phyloP scores from a whole-genome alignment of 768 basidiomycete species.

The Phanerochaete carnosa region DNA sequence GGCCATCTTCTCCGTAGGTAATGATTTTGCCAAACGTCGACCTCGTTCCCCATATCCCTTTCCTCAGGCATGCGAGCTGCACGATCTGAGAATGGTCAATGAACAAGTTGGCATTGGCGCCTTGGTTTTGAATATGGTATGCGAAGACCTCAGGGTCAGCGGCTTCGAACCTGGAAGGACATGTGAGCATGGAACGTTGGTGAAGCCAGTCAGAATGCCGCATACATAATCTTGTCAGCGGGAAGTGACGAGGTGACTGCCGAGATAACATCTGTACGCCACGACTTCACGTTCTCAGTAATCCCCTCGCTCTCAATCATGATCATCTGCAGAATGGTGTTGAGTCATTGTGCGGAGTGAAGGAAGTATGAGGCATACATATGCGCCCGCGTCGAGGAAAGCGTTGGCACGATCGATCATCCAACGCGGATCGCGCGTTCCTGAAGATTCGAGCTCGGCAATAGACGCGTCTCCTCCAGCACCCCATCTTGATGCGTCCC shows the following conservation, averaged over 20 bases:
- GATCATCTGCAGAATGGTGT: slow-evolving; percentile 30
- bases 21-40: slow-evolving; percentile 41
- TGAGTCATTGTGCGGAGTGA: background rate
- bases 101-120: slow-evolving; percentile 39
- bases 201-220: background rate
- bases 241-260: slow-evolving; percentile 37
- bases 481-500: slow-evolving; percentile 28
- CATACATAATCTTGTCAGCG: slow-evolving; percentile 39
- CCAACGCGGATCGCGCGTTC: slow-evolving; percentile 38
- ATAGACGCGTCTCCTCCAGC: slow-evolving; percentile 40
- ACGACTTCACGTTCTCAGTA: slow-evolving; percentile 41
- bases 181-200: background rate
- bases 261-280: slow-evolving; percentile 42
- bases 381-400: slow-evolving; percentile 39
- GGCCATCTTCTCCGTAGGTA: slow-evolving; percentile 27
- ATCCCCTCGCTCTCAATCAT: slow-evolving; percentile 48
- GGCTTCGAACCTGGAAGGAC: slow-evolving; percentile 33
- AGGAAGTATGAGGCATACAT: slow-evolving; percentile 11
- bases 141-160: slow-evolving; percentile 43
- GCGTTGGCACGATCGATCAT: slow-evolving; percentile 37
- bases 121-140: slow-evolving; percentile 43
- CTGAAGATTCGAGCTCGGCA: slow-evolving; percentile 36
- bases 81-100: slow-evolving; percentile 44
- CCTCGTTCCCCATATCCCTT: slow-evolving; percentile 44
- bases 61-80: slow-evolving; percentile 40